Percentiles rank a stretch among this genome's conserved stretches.
phyloP scores from a whole-genome alignment of 495 filamentous ascomycete species.

The Hypoxylon cercidicola region DNA sequence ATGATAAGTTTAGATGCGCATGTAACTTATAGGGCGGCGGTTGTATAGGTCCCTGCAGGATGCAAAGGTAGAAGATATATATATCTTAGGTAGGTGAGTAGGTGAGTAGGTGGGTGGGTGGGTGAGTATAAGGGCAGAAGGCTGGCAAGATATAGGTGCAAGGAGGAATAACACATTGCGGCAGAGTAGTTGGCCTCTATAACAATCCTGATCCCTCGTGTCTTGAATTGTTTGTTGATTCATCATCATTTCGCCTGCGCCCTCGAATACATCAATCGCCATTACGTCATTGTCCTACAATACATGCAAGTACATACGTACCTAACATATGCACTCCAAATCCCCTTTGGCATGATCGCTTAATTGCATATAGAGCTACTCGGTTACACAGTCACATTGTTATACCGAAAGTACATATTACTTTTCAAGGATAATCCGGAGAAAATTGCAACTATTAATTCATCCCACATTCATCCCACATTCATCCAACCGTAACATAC shows the following conservation, averaged over 20 bases:
- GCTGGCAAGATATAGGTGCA: background rate
- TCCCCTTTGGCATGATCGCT: too few relatives aligned
- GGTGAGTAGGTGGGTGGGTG: background rate
- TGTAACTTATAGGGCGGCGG: background rate
- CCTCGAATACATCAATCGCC: slow-evolving; percentile 10
- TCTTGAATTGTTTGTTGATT: slow-evolving; percentile 20
- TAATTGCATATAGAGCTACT: too few relatives aligned
- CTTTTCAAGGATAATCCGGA: too few relatives aligned
- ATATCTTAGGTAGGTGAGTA: background rate
- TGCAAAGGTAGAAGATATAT: too few relatives aligned
- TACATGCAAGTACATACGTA: background rate
- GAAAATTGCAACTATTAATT: too few relatives aligned
- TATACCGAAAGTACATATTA: too few relatives aligned
- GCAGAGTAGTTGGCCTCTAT: background rate
- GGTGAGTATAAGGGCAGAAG: background rate
- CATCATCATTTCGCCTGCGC: slow-evolving; percentile 26
- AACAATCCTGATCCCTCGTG: slow-evolving; percentile 5
- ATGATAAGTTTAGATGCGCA: slow-evolving; percentile 29
- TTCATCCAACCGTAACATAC: too few relatives aligned
- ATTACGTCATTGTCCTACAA: slow-evolving; percentile 40
- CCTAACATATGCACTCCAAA: background rate
- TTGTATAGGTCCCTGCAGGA: slow-evolving; percentile 1
- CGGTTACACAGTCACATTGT: too few relatives aligned
- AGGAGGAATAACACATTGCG: too few relatives aligned
- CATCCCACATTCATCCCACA: too few relatives aligned